Conservation (phyloP, 2,329 filamentous ascomycete species). For the Orbilia quercus region DNA sequence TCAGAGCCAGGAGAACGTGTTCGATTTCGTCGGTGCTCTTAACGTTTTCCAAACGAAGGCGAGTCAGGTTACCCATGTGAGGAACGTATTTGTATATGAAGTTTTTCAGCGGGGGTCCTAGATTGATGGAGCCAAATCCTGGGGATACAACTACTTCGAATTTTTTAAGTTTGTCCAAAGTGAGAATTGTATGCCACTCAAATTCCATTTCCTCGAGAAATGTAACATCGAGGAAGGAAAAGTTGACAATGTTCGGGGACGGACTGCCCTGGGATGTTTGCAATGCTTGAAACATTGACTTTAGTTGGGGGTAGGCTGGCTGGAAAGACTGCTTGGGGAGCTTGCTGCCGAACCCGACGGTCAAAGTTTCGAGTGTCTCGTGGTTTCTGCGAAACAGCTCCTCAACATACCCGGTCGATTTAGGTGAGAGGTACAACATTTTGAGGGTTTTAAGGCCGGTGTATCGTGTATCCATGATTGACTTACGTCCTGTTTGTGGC, state of each 20-base stretch:
- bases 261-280: not conserved
- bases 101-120: not conserved
- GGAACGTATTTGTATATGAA: conserved; percentile 2
- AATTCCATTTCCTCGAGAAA: not conserved
- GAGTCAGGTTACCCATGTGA: not conserved
- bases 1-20: not conserved
- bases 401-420: not conserved
- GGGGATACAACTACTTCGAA: not conserved
- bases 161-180: not conserved
- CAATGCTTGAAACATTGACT: not conserved
- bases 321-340: not conserved
- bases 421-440: not conserved
- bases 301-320: not conserved
- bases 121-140: too few relatives aligned
- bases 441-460: not conserved
- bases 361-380: not conserved
- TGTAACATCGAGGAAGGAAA: not conserved
- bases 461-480: not conserved
- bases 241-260: not conserved
- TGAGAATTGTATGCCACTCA: not conserved
- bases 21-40: not conserved
- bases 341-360: not conserved
- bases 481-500: not conserved
- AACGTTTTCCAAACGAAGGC: conserved; percentile 1
- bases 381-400: not conserved